A percentile compares a stretch with the other conserved stretches of the same genome.
These are phyloP conservation scores for Tuber borchii DNA, from an alignment of 495 filamentous ascomycete species.

Conservation along the genomic window DNA sequence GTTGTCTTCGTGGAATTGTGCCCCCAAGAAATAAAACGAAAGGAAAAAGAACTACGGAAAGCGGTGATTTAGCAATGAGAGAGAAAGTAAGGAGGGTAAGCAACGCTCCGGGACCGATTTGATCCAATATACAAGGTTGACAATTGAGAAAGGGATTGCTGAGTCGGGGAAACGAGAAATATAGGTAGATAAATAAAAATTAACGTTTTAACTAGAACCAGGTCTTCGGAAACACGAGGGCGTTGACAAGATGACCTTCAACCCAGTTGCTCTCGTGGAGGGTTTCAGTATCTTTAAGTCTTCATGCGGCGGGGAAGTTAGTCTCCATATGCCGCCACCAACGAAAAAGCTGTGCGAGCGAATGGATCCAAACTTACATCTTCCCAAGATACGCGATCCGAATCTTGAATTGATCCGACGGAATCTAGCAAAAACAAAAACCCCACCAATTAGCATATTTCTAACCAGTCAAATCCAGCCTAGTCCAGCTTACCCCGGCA, in stretches of 20 bases:
- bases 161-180: conserved; percentile 1
- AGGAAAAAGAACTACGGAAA: neutral
- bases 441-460: neutral
- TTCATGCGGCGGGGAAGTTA: neutral
- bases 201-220: neutral
- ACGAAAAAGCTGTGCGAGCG: conserved; percentile 3
- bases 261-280: conserved; percentile 68
- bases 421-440: conserved; percentile 1
- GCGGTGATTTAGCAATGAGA: neutral
- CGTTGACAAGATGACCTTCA: conserved; percentile 69
- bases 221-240: conserved; percentile 58
- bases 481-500: conserved; percentile 51
- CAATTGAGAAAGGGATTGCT: neutral
- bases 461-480: neutral
- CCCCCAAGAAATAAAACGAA: neutral
- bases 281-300: conserved; percentile 58
- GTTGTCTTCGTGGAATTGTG: neutral
- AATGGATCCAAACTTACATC: conserved; percentile 43
- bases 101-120: neutral
- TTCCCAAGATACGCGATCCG: conserved; percentile 72
- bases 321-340: neutral
- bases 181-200: neutral
- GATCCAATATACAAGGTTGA: neutral
- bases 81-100: neutral
- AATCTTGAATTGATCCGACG: conserved; percentile 38